Conservation (phyloP, 192 early-diverging fungal species). For the Helicostylum pulchrum region DNA sequence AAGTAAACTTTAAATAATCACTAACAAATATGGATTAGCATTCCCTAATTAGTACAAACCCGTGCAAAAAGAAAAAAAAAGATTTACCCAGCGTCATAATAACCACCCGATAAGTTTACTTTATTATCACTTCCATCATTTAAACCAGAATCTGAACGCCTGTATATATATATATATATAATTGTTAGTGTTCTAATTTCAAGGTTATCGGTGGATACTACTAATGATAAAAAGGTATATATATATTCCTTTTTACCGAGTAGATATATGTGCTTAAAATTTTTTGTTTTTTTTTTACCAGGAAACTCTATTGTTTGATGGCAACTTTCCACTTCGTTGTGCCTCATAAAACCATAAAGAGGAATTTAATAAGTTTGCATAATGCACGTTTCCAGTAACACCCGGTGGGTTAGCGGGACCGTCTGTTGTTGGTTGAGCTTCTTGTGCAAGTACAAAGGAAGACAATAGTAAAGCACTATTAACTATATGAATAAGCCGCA, state of each 20-base stretch:
- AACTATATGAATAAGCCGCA: not conserved
- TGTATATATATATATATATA: slow-evolving; percentile 1
- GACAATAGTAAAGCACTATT: slow-evolving; percentile 1
- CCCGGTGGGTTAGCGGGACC: slow-evolving; percentile 11
- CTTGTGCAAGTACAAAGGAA: slow-evolving; percentile 9
- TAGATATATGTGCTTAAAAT: slow-evolving; percentile 46
- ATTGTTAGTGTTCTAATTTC: no score
- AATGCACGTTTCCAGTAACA: slow-evolving; percentile 28
- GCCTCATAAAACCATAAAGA: slow-evolving; percentile 56
- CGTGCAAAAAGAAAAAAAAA: not conserved
- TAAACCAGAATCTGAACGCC: slow-evolving; percentile 33
- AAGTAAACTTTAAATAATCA: slow-evolving; percentile 61
- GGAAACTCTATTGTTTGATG: slow-evolving; percentile 46
- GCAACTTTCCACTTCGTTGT: slow-evolving; percentile 48
- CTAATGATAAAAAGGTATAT: slow-evolving; percentile 30
- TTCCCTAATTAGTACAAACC: no score
- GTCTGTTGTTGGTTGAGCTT: slow-evolving; percentile 16
- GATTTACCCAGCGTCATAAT: slow-evolving; percentile 40
- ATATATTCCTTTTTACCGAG: slow-evolving; percentile 49
- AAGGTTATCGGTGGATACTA: no score
- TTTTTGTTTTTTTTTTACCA: no score
- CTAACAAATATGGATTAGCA: slow-evolving; percentile 13
- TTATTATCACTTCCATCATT: slow-evolving; percentile 33
- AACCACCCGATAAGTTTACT: slow-evolving; percentile 33
- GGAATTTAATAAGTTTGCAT: slow-evolving; percentile 38